Conservation (phyloP, 495 filamentous ascomycete species). For the Endocarpon pusillum region DNA sequence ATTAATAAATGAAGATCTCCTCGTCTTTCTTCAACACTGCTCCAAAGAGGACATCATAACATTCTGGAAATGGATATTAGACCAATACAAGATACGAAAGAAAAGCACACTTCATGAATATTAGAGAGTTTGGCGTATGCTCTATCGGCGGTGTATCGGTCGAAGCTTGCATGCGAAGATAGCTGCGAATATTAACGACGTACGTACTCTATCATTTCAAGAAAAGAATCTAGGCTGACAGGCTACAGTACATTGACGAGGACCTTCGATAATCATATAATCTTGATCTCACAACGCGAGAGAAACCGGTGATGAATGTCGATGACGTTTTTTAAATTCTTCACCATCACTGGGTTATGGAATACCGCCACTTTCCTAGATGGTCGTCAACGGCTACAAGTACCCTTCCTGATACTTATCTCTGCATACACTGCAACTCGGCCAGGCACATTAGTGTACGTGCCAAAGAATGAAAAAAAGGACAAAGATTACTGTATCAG, state of each 20-base stretch:
- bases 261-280: conserved; percentile 5
- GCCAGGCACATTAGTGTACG: conserved; percentile 6
- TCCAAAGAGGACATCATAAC: conserved; percentile 5
- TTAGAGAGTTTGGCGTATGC: conserved; percentile 6
- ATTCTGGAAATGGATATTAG: conserved; percentile 5
- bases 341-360: conserved; percentile 6
- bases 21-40: conserved; percentile 1
- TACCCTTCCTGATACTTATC: conserved; percentile 6
- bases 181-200: conserved; percentile 4
- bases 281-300: conserved; percentile 5
- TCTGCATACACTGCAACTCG: conserved; percentile 6
- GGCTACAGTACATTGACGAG: conserved; percentile 6
- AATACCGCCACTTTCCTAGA: conserved; percentile 7
- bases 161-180: conserved; percentile 6
- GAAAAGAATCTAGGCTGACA: neutral
- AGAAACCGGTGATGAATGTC: conserved; percentile 9
- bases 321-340: conserved; percentile 8
- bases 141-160: conserved; percentile 6
- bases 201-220: conserved; percentile 1
- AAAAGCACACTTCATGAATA: conserved; percentile 3
- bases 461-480: conserved; percentile 2
- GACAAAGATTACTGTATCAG: conserved; percentile 2
- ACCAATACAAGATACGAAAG: conserved; percentile 5
- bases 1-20: conserved; percentile 4
- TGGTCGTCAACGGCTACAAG: conserved; percentile 5